Percentiles rank a stretch among this genome's conserved stretches.
phyloP scores from a whole-genome alignment of 345 rosid species.

The Salix arbutifolia region DNA sequence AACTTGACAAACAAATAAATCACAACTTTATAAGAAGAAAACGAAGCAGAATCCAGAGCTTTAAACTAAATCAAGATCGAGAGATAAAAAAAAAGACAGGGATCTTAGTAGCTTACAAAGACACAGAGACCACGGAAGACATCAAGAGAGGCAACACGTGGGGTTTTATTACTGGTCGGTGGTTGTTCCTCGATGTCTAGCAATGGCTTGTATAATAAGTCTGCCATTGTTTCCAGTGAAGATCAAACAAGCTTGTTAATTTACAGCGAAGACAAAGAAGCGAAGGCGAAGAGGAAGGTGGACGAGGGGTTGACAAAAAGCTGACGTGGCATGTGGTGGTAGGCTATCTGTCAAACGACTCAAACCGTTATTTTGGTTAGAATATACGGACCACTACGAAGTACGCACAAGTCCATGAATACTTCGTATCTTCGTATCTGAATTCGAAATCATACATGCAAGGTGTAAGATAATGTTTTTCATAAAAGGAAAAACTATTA shows the following conservation, averaged over 20 bases:
- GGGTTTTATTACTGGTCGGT: not conserved
- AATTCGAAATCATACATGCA: no score
- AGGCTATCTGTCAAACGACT: no score
- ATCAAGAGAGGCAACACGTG: constrained; percentile 42
- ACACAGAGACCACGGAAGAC: constrained; percentile 52
- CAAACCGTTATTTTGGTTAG: not conserved
- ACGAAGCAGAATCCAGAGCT: not conserved
- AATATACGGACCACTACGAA: not conserved
- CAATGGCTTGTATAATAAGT: constrained; percentile 6
- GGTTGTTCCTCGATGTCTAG: constrained; percentile 4
- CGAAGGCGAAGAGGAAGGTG: not conserved
- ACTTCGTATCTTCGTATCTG: no score
- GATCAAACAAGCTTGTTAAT: not conserved
- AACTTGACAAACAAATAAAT: not conserved
- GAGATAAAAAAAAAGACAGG: not conserved
- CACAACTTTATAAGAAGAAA: not conserved
- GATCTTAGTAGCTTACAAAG: constrained; percentile 26
- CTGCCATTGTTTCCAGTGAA: constrained; percentile 19
- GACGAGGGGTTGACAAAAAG: not conserved
- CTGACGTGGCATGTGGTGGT: not conserved
- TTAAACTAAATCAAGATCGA: not conserved
- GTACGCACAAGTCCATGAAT: no score
- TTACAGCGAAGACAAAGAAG: not conserved
- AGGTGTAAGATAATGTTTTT: no score
- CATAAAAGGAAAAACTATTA: no score